These are phyloP conservation scores for Lentinus tigrinus DNA, from an alignment of 768 basidiomycete genomes.

Conservation along the genomic window DNA sequence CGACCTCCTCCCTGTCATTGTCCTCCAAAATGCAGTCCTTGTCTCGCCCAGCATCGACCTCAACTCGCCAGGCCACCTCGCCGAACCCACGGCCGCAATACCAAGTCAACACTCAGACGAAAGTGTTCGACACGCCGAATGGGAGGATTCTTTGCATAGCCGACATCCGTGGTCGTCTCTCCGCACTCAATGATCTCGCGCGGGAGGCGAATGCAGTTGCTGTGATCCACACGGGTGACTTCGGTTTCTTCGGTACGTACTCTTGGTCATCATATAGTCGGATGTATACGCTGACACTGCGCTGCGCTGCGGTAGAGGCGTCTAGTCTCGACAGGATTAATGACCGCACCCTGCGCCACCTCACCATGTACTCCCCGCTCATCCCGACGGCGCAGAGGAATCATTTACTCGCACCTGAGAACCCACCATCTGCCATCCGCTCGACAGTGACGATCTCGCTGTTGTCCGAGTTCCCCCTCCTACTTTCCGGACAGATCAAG, in stretches of 20 bases:
- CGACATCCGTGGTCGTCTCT: slow-evolving; percentile 87
- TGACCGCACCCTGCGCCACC: slow-evolving; percentile 93
- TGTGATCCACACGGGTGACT: slow-evolving; percentile 97
- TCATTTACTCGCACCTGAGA: slow-evolving; percentile 73
- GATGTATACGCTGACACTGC: background rate
- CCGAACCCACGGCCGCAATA: slow-evolving; percentile 48
- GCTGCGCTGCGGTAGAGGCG: slow-evolving; percentile 58
- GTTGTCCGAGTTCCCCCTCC: slow-evolving; percentile 91
- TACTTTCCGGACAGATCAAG: slow-evolving; percentile 87
- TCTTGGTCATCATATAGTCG: too few species aligned
- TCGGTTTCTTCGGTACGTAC: slow-evolving; percentile 89
- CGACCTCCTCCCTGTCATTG: background rate
- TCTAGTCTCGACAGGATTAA: slow-evolving; percentile 85
- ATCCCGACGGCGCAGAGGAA: slow-evolving; percentile 81
- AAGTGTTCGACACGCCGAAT: slow-evolving; percentile 73
- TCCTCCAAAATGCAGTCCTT: slow-evolving; percentile 48
- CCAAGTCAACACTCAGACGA: slow-evolving; percentile 73
- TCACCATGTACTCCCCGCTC: slow-evolving; percentile 94
- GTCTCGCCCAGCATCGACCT: slow-evolving; percentile 60
- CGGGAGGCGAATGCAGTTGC: slow-evolving; percentile 86
- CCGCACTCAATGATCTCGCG: slow-evolving; percentile 87
- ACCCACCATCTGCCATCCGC: slow-evolving; percentile 67
- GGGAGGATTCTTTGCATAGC: slow-evolving; percentile 94
- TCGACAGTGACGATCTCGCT: slow-evolving; percentile 71
- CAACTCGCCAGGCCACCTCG: slow-evolving; percentile 56